phyloP scores from a whole-genome alignment of 129 eudicot species.

The Heracleum sosnowskyi region DNA sequence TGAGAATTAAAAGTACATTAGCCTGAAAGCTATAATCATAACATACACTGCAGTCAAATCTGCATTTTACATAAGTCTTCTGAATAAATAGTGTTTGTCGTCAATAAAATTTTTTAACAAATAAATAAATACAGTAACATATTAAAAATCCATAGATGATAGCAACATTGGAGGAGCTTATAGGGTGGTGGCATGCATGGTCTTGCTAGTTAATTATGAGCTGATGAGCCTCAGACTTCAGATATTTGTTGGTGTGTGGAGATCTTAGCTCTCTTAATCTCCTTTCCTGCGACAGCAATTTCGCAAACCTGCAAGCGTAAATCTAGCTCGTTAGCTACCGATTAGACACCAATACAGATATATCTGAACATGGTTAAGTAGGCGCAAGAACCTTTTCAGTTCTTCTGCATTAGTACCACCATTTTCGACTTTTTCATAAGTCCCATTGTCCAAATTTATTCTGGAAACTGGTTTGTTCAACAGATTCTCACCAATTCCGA shows the following conservation, averaged over 20 bases:
- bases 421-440: constrained; percentile 22
- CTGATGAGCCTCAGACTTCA: neutral
- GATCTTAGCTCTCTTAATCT: constrained; percentile 13
- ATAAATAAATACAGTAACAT: constrained; percentile 25
- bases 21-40: neutral
- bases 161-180: neutral
- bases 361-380: too few species aligned
- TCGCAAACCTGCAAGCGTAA: constrained; percentile 31
- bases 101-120: too few species aligned
- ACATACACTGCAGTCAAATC: neutral
- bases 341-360: neutral
- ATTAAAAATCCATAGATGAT: neutral
- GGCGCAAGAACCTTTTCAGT: constrained; percentile 31
- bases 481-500: constrained; percentile 33
- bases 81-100: too few species aligned
- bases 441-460: constrained; percentile 39
- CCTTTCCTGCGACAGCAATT: constrained; percentile 38
- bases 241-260: constrained; percentile 2
- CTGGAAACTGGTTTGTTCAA: constrained; percentile 48
- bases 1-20: too few species aligned
- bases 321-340: neutral
- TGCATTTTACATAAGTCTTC: neutral
- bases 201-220: neutral
- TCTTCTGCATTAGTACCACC: constrained; percentile 42
- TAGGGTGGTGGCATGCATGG: neutral